A percentile compares a stretch with the other conserved stretches of the same genome.
Conservation (phyloP, 2,329 filamentous ascomycete species). For the Myriosclerotinia duriaeana region DNA sequence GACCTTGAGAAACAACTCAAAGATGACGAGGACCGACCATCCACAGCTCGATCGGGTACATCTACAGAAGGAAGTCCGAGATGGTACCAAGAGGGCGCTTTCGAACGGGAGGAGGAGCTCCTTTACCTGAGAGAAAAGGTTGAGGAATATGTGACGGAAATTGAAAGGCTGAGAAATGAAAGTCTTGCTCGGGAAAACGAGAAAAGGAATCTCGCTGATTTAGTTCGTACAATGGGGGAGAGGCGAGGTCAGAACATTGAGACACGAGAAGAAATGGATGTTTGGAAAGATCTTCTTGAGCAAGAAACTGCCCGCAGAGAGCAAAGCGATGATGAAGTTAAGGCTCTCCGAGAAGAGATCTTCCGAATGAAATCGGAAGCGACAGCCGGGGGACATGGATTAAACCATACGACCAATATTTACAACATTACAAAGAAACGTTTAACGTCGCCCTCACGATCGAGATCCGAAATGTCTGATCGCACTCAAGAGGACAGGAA, state of each 20-base stretch:
- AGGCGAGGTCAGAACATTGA: slow-evolving; percentile 48
- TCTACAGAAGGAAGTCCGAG: slow-evolving; percentile 56
- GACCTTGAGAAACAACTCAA: slow-evolving; percentile 81
- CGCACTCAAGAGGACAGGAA: slow-evolving; percentile 49
- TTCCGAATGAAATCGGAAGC: slow-evolving; percentile 67
- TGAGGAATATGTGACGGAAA: slow-evolving; percentile 78
- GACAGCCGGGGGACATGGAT: slow-evolving; percentile 38
- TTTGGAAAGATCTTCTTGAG: slow-evolving; percentile 93
- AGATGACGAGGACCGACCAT: slow-evolving; percentile 61
- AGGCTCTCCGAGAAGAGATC: slow-evolving; percentile 78
- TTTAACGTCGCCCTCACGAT: slow-evolving; percentile 47
- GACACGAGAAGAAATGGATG: slow-evolving; percentile 67
- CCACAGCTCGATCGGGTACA: slow-evolving; percentile 58
- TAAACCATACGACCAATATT: slow-evolving; percentile 64
- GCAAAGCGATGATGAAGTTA: slow-evolving; percentile 86
- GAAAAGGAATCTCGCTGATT: slow-evolving; percentile 80
- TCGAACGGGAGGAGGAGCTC: slow-evolving; percentile 81
- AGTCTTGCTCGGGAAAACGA: slow-evolving; percentile 77
- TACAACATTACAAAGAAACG: slow-evolving; percentile 60
- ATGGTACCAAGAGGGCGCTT: slow-evolving; percentile 56
- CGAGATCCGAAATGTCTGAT: slow-evolving; percentile 49
- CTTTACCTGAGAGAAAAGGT: slow-evolving; percentile 80
- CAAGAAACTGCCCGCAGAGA: slow-evolving; percentile 87
- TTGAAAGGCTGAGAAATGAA: slow-evolving; percentile 79
- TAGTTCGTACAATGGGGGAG: slow-evolving; percentile 66